Conservation (phyloP, 106 monocot species). For the Acanthochlamys bracteata region DNA sequence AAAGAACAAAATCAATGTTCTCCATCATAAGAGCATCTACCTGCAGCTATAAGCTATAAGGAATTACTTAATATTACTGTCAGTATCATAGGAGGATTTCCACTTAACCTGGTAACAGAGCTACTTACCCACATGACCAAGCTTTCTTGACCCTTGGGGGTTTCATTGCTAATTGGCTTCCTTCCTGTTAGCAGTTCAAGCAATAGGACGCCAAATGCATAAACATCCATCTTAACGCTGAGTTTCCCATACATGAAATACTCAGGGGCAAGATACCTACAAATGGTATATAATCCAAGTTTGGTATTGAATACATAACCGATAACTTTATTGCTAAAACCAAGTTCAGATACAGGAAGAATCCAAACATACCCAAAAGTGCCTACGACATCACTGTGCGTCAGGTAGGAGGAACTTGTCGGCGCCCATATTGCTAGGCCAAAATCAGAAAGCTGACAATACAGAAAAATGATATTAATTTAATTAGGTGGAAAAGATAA, state of each 20-base stretch:
- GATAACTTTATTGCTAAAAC: not conserved
- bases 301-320: not conserved
- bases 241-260: conserved; percentile 91
- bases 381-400: conserved; percentile 49
- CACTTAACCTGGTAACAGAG: not conserved
- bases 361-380: conserved; percentile 47
- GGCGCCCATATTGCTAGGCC: conserved; percentile 71
- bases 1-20: no score
- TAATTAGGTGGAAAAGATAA: no score
- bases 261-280: conserved; percentile 84
- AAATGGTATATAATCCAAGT: not conserved
- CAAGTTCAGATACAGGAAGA: not conserved
- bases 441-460: conserved; percentile 63
- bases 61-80: no score
- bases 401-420: conserved; percentile 19
- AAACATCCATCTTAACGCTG: conserved; percentile 82
- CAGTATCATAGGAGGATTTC: no score
- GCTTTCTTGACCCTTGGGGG: conserved; percentile 66
- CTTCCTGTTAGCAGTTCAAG: conserved; percentile 86
- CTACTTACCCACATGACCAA: conserved; percentile 85
- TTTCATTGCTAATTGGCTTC: conserved; percentile 54
- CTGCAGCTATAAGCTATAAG: no score
- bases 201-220: conserved; percentile 84
- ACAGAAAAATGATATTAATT: not conserved
- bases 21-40: no score